phyloP scores from a whole-genome alignment of 768 basidiomycete genomes.

The Xanthoconium purpureum region DNA sequence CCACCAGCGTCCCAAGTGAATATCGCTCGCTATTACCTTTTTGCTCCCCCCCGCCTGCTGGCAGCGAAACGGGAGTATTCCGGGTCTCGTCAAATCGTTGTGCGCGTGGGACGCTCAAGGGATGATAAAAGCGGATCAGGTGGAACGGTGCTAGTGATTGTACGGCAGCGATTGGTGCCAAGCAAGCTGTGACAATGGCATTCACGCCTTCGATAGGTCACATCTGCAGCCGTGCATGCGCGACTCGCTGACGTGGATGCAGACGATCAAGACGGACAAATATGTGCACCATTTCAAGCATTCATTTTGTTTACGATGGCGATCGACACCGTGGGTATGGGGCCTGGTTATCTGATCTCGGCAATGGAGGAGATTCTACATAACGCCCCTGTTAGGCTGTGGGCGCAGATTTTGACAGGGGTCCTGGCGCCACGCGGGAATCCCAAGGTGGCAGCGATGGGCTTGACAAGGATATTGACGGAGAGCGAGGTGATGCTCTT shows the following conservation, averaged over 20 bases:
- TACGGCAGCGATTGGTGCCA: slow-evolving; percentile 86
- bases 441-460: slow-evolving; percentile 80
- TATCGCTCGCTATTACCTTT: slow-evolving; percentile 78
- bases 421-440: slow-evolving; percentile 81
- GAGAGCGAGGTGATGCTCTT: slow-evolving; percentile 68
- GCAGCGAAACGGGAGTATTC: slow-evolving; percentile 93
- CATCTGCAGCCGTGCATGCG: slow-evolving; percentile 73
- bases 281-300: slow-evolving; percentile 79
- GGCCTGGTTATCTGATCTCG: slow-evolving; percentile 76
- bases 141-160: slow-evolving; percentile 78
- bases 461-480: slow-evolving; percentile 74
- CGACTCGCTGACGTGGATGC: slow-evolving; percentile 80
- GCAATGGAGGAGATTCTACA: slow-evolving; percentile 70
- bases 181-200: slow-evolving; percentile 75
- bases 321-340: slow-evolving; percentile 66
- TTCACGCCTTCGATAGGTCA: slow-evolving; percentile 38
- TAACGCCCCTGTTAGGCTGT: slow-evolving; percentile 46
- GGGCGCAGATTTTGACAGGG: slow-evolving; percentile 72
- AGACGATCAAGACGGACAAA: slow-evolving; percentile 84
- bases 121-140: slow-evolving; percentile 69
- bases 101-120: slow-evolving; percentile 72
- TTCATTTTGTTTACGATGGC: slow-evolving; percentile 79
- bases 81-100: slow-evolving; percentile 87
- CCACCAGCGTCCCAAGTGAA: slow-evolving; percentile 58
- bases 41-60: slow-evolving; percentile 83